phyloP scores from a whole-genome alignment of 768 basidiomycete genomes.

The Tremella fuciformis region DNA sequence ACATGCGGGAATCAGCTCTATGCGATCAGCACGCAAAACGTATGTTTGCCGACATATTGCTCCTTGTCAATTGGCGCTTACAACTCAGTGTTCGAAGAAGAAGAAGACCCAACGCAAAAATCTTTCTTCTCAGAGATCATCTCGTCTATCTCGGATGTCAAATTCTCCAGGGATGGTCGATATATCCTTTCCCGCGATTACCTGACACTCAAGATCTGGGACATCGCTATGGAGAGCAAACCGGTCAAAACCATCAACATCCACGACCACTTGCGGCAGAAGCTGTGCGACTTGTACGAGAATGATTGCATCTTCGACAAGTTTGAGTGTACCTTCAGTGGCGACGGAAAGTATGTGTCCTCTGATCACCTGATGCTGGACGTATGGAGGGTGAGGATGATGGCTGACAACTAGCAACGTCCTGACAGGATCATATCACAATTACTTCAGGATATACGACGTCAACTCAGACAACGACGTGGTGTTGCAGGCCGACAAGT shows the following conservation, averaged over 20 bases:
- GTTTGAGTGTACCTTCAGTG: conserved; percentile 97
- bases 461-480: conserved; percentile 75
- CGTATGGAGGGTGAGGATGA: not conserved
- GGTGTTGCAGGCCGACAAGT: conserved; percentile 96
- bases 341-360: conserved; percentile 75
- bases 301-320: conserved; percentile 99
- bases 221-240: conserved; percentile 96
- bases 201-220: conserved; percentile 98
- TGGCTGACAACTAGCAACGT: conserved; percentile 65
- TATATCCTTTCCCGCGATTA: conserved; percentile 97
- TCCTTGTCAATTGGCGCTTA: conserved; percentile 3
- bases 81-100: conserved; percentile 87
- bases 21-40: conserved; percentile 96
- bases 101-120: conserved; percentile 93
- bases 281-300: conserved; percentile 97
- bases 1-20: conserved; percentile 96
- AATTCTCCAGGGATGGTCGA: conserved; percentile 95
- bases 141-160: conserved; percentile 98
- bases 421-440: conserved; percentile 98
- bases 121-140: conserved; percentile 99
- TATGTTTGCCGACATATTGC: conserved; percentile 54
- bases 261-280: conserved; percentile 94
- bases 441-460: conserved; percentile 99
- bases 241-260: conserved; percentile 97
- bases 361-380: not conserved